Conservation (phyloP, 169 alveolate genomes). For the Perkinsus olseni region DNA sequence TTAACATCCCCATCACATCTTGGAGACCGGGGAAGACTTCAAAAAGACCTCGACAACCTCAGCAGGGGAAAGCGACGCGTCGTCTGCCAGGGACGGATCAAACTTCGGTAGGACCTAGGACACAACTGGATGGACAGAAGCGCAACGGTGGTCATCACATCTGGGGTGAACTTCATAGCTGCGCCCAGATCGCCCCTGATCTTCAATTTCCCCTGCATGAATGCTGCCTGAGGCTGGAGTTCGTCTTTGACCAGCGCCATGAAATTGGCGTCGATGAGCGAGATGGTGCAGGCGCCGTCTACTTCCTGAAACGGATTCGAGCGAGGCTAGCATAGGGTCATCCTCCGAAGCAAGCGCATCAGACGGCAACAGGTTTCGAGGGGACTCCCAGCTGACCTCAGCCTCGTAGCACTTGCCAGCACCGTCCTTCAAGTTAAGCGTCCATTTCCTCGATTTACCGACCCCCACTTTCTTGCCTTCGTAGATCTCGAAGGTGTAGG, state of each 20-base stretch:
- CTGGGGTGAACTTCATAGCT: conserved; percentile 80
- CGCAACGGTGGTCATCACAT: conserved; percentile 31
- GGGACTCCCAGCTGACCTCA: conserved; percentile 10
- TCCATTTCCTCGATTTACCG: conserved; percentile 49
- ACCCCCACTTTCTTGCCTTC: conserved; percentile 49
- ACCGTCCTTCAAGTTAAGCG: conserved; percentile 51
- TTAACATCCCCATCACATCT: too few relatives aligned
- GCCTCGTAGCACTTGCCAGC: conserved; percentile 40
- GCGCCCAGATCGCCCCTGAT: conserved; percentile 74
- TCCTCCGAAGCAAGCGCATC: too few relatives aligned
- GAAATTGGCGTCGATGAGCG: conserved; percentile 63
- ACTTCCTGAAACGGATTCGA: conserved; percentile 6
- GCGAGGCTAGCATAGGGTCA: background rate
- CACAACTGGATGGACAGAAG: background rate
- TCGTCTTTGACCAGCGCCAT: conserved; percentile 58
- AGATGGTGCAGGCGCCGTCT: conserved; percentile 57
- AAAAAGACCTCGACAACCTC: too few relatives aligned
- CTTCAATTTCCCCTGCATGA: conserved; percentile 80
- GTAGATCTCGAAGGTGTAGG: conserved; percentile 50
- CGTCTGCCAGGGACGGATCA: background rate
- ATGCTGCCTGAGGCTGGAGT: conserved; percentile 75
- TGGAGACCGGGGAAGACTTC: too few relatives aligned
- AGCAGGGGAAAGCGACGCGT: too few relatives aligned
- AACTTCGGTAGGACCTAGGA: background rate
- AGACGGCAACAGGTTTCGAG: too few relatives aligned